Evolutionary conservation across 768 basidiomycete genomes (phyloP), one percentile per base, ranked within the genome.

Genomic region (Termitomyces sp.): DNA sequence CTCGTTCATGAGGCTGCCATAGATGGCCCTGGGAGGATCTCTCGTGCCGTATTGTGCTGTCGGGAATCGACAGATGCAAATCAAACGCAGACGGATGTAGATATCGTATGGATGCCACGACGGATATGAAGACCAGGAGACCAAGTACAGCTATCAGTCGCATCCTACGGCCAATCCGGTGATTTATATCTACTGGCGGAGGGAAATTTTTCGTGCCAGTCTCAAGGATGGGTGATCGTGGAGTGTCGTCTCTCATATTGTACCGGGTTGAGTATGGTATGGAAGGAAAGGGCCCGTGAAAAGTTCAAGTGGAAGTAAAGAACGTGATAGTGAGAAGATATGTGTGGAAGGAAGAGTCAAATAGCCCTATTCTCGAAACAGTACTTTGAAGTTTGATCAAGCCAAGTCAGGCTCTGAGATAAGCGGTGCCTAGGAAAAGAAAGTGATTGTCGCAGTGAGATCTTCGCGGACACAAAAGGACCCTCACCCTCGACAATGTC

Each of bases 131-230:
- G 6, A 75, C 63, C 10, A 86, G 62, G 2, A 88, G 88, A 2
- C 87, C 75, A 36, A 85, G 61, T 44, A 89, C 56, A 56, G 85
- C 77, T 1, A 82, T 75, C 80, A 79, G 82, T 67, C 73, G 71
- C 55, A 76, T 74, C 54, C 76, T 71, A 26, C 82, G 76, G 46
- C 75, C 78, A 35, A 70, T 76, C 49, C 72, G 74, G 60, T 72
- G 77, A 70, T 84, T 86, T 58, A 26, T 40, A 40, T 52, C 32
- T 50, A 50, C 48, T 26, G 30, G 1, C 48, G 35, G 56, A 48
- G 59, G 43, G 30, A 57, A 50, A 26, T 41, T 50, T 55, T 55
- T 59, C 26, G 57, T 50, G 46, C 60, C 56, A 36, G 46, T 26
- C 59, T 62, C 59, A 6, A 61, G 46, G 55, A 61, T 59, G 35